These are phyloP conservation scores for Phytophthora agathidicida DNA, from an alignment of 352 stramenopile genomes.

Conservation along the genomic window DNA sequence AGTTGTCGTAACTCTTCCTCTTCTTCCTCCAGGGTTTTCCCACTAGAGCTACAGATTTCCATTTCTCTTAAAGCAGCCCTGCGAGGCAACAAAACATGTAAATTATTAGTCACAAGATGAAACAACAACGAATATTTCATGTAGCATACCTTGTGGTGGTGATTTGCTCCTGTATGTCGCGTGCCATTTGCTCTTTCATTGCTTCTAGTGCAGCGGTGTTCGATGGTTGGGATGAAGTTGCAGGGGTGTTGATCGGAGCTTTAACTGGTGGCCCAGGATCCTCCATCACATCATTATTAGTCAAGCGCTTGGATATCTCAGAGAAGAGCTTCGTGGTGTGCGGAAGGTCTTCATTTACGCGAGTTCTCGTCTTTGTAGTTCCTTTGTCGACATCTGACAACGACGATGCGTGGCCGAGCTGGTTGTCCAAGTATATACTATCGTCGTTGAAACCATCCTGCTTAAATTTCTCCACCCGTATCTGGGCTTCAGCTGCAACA, in stretches of 20 bases:
- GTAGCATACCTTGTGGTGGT: constrained; percentile 52
- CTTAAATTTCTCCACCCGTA: constrained; percentile 39
- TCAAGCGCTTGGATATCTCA: constrained; percentile 14
- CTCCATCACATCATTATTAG: neutral
- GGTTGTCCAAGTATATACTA: neutral
- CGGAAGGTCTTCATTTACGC: constrained; percentile 4
- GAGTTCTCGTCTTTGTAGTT: neutral
- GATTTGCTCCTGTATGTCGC: constrained; percentile 54
- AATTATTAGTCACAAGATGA: neutral
- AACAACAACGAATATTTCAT: neutral
- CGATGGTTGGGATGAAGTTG: constrained; percentile 3
- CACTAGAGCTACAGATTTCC: constrained; percentile 28
- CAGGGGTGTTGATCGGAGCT: neutral
- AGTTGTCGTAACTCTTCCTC: constrained; percentile 32
- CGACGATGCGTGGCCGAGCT: constrained; percentile 1
- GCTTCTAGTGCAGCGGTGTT: constrained; percentile 44
- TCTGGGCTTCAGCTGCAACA: constrained; percentile 46
- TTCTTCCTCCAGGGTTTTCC: constrained; percentile 32
- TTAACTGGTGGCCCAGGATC: neutral
- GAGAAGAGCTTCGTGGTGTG: constrained; percentile 25
- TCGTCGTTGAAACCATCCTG: neutral
- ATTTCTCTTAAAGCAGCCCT: constrained; percentile 50
- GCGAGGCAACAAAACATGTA: neutral
- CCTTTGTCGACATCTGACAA: neutral
- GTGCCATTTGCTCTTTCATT: constrained; percentile 45